Percentiles rank a stretch among this genome's conserved stretches.
Conservation (phyloP, 208 protist species). For the Wallacemonas collosoma region DNA sequence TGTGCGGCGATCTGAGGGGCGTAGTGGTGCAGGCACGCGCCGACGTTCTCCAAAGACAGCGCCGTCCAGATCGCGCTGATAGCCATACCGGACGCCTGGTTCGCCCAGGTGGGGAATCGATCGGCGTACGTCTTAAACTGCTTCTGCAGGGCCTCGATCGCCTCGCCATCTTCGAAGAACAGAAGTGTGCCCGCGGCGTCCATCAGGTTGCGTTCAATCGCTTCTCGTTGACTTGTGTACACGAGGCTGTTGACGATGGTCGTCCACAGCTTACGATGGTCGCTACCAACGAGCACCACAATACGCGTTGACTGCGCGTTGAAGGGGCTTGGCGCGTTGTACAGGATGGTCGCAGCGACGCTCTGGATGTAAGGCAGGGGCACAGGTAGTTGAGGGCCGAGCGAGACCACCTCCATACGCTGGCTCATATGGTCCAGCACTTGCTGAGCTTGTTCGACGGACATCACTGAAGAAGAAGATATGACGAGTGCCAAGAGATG, state of each 20-base stretch:
- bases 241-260: conserved; percentile 35
- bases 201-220: conserved; percentile 36
- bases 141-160: conserved; percentile 41
- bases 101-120: conserved; percentile 41
- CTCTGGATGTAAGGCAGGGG: conserved; percentile 8
- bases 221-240: conserved; percentile 36
- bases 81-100: conserved; percentile 47
- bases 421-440: too few relatives aligned
- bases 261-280: conserved; percentile 60
- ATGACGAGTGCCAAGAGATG: too few relatives aligned
- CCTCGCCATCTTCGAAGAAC: conserved; percentile 52
- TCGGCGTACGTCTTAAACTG: conserved; percentile 40
- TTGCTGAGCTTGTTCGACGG: too few relatives aligned
- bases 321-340: conserved; percentile 33
- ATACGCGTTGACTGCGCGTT: conserved; percentile 55
- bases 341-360: conserved; percentile 17
- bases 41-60: conserved; percentile 41
- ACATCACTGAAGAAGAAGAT: too few relatives aligned
- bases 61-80: conserved; percentile 55
- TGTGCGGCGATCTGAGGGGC: conserved; percentile 37
- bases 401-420: too few relatives aligned
- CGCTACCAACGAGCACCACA: conserved; percentile 52
- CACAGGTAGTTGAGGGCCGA: neutral
- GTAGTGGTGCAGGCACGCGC: conserved; percentile 65
- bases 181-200: conserved; percentile 53